Evolutionary conservation across 2,329 filamentous ascomycete species (phyloP), one percentile per base, ranked within the genome.

Genomic region (Microcera coccophila): DNA sequence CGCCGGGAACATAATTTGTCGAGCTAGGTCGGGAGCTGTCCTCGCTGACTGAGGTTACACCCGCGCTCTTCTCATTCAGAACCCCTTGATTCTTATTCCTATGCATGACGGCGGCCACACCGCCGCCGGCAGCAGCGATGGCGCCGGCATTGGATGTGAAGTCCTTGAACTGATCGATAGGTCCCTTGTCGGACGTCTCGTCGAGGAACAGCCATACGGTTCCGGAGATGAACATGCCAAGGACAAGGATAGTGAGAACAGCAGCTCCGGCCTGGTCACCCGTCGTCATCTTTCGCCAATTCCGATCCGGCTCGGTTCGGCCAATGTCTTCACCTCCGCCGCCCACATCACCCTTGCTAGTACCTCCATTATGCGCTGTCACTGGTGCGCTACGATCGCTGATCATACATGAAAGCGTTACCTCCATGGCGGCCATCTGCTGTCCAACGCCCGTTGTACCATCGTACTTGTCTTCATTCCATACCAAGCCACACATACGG

Each of bases 201-300:
- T 80, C 76, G 16, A 68, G 44, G 15, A 77, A 44, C 49, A 79
- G 64, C 63, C 73, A 78, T 5, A 66, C 34, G 5, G 73, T 55
- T n/a, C 78, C 78, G 1, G 71, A 71, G 18, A 83, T 47, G 29
- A 86, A 66, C 5, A 71, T 64, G 5, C 73, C 57, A 1, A 87
- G 60, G 3, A 84, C 62, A 5, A 82, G 37, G 1, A 78, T 62
- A 1, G 85, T 90, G 38, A 73, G 51, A 46, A 89, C 76, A 10
- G 78, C 78, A 28, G 85, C 86, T 10, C 85, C 87, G 5, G 78
- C 84, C 48, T 71, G 78, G 57, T 90, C 86, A 7, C 73, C 80
- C 1, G 71, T 72, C 3, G 77, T 79, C 16, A 69, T 60, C 19
- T 54, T 51, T 16, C 45, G 46, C 36, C 55, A 62, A 31, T 45